Evolutionary conservation across 345 rosid genomes (phyloP), one percentile per base, ranked within the genome.

Genomic region (Aquilaria malaccensis): DNA sequence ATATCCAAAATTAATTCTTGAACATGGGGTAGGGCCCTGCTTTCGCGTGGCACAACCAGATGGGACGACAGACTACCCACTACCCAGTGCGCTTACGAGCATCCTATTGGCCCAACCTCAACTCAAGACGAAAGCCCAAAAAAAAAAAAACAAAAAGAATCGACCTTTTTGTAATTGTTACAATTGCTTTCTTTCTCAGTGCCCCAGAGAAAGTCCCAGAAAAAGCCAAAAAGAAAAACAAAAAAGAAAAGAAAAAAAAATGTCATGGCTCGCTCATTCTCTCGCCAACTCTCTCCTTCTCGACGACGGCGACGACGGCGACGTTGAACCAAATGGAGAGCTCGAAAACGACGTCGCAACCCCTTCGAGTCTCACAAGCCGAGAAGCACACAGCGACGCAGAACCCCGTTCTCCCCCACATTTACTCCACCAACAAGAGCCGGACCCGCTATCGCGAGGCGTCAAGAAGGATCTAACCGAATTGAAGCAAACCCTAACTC

Each of bases 181-280:
- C 41, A 4, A 30, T 11, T 70, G 7, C 11, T 67, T 67, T n/a
- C 72, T 62, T 67, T 68, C 77, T n/a, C 60, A 32, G 64, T 63
- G 50, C 69, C 32, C 30, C 48, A 37, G 43, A 37, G 6, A 37
- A 37, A 37, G 7, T 37, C 43, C 6, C 43, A 37, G 43, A 43
- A 57, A 41, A 33, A 64, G 49, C 70, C 31, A 58, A 50, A 50
- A 60, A 14, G 13, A 10, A 12, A 10, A 22, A n/a, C 10, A 14
- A 7, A 6, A 13, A 14, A 2, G 22, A 5, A 52, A 30, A 46
- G 11, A 29, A 37, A 45, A 33, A 33, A 64, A 49, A 46, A 87
- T 87, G 98, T 84, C 98, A 46, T 87, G 97, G 99, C 63, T 89
- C 15, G 90, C 90, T 67, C 87, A 86, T 56, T 94, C 97, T 66